Conservation (phyloP, 225 moss, liverwort and hornwort genomes). For the Neckera pumila region DNA sequence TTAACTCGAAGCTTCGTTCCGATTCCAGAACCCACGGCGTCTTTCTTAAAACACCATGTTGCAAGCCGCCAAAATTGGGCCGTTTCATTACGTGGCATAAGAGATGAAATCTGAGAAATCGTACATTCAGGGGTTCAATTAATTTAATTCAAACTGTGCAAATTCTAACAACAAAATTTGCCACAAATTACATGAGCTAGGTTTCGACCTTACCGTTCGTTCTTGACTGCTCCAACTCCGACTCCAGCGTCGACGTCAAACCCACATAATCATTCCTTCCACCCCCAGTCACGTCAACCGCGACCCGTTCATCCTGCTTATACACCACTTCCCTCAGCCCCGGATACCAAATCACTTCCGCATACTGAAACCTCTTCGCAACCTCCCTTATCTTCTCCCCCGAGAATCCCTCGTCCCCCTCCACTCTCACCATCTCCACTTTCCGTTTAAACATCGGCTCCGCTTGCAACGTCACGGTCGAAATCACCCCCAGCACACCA, state of each 20-base stretch:
- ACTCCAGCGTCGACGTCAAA: neutral
- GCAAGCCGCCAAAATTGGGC: neutral
- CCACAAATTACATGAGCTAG: no score
- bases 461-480: slow-evolving; percentile 23
- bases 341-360: slow-evolving; percentile 41
- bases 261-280: neutral
- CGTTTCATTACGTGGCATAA: neutral
- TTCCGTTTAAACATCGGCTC: slow-evolving; percentile 39
- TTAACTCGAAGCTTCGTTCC: no score
- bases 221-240: neutral
- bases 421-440: neutral
- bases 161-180: no score
- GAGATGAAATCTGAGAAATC: neutral
- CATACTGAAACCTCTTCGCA: slow-evolving; percentile 13
- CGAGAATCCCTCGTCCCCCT: neutral
- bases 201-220: neutral
- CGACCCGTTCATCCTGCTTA: slow-evolving; percentile 17
- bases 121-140: neutral
- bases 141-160: neutral
- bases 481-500: slow-evolving; percentile 39
- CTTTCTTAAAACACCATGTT: no score
- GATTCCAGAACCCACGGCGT: neutral
- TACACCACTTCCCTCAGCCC: neutral
- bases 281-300: neutral
- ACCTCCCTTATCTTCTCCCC: neutral